Evolutionary conservation across 495 filamentous ascomycete species (phyloP), one percentile per base, ranked within the genome.

Genomic region (Penicillium parvum): DNA sequence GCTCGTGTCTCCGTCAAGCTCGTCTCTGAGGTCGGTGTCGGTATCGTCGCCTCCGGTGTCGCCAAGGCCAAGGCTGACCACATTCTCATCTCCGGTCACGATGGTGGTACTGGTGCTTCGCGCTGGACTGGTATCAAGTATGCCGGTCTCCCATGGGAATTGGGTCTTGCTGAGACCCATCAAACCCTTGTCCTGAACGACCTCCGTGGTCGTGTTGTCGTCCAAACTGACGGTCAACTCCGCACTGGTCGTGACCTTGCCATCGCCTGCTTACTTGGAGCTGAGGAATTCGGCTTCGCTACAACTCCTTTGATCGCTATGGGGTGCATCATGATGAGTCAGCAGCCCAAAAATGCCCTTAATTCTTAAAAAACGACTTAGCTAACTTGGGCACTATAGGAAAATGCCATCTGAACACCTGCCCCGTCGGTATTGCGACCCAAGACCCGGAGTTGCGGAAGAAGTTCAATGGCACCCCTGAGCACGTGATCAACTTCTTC

Each of bases 101-200:
- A 98, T 64, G 92, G 92, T 73, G 92, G 92, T 55, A 99, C 92
- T 53, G 92, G 92, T 75, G 92, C 92, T 45, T 97, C 92, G 28
- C 76, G 92, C 55, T 99, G 92, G 92, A 99, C 92, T 61, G 92
- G 92, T 71, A 99, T 99, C 80, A 97, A 97, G 69, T 97, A 97
- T 64, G 92, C 94, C 49, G 92, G 92, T 73, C 80, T 97, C 28
- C 94, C 92, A 7, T 99, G 92, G 92, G 92, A 99, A 65, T 65
- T 99, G 54, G 92, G 92, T 78, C 83, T 99, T 41, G 92, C 92
- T 0, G 92, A 99, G 68, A 99, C 92, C 20, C 92, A 99, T 63
- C 92, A 99, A 67, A 99, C 92, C 4, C 72, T 99, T n/a, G 92
- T 99, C 11, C 75, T 99, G 18, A 99, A 99, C 61, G 92, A 99